phyloP scores from a whole-genome alignment of 2,329 filamentous ascomycete species.

The Sporothrix mexicana region DNA sequence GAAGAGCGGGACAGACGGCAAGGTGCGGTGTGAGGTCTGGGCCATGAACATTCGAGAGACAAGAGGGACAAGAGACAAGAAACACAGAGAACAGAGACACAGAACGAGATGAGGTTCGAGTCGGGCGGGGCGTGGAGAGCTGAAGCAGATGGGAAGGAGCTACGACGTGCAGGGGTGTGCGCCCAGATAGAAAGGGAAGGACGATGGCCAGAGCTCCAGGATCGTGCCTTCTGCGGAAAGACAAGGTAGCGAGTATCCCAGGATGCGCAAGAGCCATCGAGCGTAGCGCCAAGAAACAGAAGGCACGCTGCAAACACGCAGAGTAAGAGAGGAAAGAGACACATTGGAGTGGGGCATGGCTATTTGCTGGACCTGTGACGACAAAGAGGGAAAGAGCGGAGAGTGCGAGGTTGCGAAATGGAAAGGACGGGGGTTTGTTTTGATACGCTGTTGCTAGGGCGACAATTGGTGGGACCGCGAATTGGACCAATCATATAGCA shows the following conservation, averaged over 20 bases:
- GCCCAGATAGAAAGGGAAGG: background rate
- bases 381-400: constrained; percentile 22
- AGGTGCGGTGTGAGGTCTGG: constrained; percentile 1
- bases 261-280: constrained; percentile 10
- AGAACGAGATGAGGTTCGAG: background rate
- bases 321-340: background rate
- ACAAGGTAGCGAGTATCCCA: background rate
- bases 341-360: constrained; percentile 12
- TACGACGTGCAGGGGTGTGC: constrained; percentile 17
- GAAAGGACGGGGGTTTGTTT: constrained; percentile 20
- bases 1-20: constrained; percentile 12
- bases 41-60: background rate
- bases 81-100: background rate
- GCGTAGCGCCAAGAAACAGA: constrained; percentile 21
- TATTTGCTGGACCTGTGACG: constrained; percentile 19
- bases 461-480: background rate
- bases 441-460: constrained; percentile 30
- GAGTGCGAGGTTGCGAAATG: background rate
- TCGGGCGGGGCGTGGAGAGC: constrained; percentile 22
- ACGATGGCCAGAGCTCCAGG: constrained; percentile 19
- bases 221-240: constrained; percentile 9
- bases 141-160: constrained; percentile 7
- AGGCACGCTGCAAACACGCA: constrained; percentile 16
- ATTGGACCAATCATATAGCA: constrained; percentile 31
- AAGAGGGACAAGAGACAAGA: background rate